These are phyloP conservation scores for Rhododendron mucronatum DNA, from an alignment of 148 eudicot species.

Conservation along the genomic window DNA sequence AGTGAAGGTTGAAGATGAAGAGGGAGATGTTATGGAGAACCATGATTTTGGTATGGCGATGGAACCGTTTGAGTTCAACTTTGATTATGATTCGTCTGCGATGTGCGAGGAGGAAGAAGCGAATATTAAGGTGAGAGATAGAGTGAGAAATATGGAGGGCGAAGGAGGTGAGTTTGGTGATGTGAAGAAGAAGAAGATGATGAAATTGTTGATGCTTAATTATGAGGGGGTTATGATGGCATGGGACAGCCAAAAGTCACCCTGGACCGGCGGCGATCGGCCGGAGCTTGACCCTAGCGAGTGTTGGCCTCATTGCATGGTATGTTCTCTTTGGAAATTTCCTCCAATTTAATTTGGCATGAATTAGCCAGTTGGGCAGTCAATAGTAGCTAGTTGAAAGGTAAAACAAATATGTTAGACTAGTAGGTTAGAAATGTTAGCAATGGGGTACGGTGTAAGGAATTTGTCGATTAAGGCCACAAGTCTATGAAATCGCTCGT, in stretches of 20 bases:
- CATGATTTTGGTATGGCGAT: slow-evolving; percentile 31
- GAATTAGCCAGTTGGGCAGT: background rate
- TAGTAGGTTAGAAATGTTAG: background rate
- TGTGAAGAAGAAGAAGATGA: slow-evolving; percentile 23
- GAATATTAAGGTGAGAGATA: slow-evolving; percentile 5
- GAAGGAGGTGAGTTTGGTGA: slow-evolving; percentile 9
- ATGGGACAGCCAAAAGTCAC: slow-evolving; percentile 53
- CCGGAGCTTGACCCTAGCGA: slow-evolving; percentile 46
- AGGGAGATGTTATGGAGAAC: slow-evolving; percentile 5
- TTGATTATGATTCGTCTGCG: slow-evolving; percentile 27
- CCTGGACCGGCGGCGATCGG: slow-evolving; percentile 71
- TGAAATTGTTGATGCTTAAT: slow-evolving; percentile 43
- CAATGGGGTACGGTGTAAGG: background rate
- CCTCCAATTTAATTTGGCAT: background rate
- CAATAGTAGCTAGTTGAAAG: background rate
- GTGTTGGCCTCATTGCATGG: slow-evolving; percentile 72
- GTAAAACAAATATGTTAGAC: background rate
- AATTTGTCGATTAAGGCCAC: background rate
- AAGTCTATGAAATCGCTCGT: background rate
- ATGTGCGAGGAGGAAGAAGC: slow-evolving; percentile 19
- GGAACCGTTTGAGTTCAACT: slow-evolving; percentile 61
- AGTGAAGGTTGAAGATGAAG: slow-evolving; percentile 45
- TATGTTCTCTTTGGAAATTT: slow-evolving; percentile 10
- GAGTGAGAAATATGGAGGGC: background rate
- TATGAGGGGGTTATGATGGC: slow-evolving; percentile 54